Evolutionary conservation across 305 asterid species (phyloP).

Genomic region (Fraxinus albicans): DNA sequence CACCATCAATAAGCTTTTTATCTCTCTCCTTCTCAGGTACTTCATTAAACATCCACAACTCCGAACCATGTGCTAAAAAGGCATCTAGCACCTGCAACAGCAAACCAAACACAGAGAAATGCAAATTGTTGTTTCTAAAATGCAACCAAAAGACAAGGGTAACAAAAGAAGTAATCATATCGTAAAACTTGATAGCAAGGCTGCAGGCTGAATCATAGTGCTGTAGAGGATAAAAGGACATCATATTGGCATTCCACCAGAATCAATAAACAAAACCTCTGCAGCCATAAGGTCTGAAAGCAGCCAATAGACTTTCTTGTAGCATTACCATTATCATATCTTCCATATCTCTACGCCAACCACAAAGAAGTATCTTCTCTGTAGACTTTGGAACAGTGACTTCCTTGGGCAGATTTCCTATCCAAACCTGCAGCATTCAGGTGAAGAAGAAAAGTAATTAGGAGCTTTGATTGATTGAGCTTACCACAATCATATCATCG

Average conservation of each 20-base stretch:
- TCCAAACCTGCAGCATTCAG: conserved; percentile 79
- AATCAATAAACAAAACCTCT: conserved; percentile 27
- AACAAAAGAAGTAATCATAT: conserved; percentile 23
- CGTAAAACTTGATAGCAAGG: conserved; percentile 24
- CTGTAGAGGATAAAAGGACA: conserved; percentile 29
- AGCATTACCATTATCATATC: conserved; percentile 86
- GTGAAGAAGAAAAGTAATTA: conserved; percentile 71
- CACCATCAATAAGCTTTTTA: conserved; percentile 74
- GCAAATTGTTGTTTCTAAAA: conserved; percentile 12
- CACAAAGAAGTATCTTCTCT: conserved; percentile 90
- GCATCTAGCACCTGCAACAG: conserved; percentile 81
- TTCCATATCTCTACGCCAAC: conserved; percentile 97
- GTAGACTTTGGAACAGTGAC: conserved; percentile 57
- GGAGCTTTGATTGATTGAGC: conserved; percentile 62
- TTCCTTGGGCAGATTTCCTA: conserved; percentile 72
- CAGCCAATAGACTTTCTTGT: conserved; percentile 39
- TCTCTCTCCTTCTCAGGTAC: conserved; percentile 77
- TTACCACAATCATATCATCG: conserved; percentile 99
- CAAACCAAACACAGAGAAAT: background rate
- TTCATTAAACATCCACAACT: conserved; percentile 95
- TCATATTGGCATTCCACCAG: conserved; percentile 30
- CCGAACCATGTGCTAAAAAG: conserved; percentile 76
- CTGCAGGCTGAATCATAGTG: conserved; percentile 21
- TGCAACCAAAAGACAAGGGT: conserved; percentile 9
- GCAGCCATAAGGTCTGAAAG: conserved; percentile 36